Base-by-base conservation (phyloP, 225 moss, liverwort and hornwort species). In the Takakia lepidozioides region DNA sequence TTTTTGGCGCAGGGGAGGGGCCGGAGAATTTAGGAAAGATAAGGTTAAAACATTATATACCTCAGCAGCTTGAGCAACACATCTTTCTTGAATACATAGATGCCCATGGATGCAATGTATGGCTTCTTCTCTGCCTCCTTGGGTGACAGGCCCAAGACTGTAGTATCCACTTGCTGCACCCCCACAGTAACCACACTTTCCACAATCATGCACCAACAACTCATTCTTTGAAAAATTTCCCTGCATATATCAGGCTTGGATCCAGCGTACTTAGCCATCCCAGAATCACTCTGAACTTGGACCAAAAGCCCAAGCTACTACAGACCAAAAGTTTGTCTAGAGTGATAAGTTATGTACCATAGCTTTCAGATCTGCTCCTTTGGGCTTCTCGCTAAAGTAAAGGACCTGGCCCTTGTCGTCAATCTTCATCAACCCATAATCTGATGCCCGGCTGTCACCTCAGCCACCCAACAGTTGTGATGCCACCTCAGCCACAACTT, bases 71-170 rank as follows among this genome's bases (percentile, higher is more conserved):
- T 91, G 51, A 91, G 61, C 25, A 98, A 72, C 3, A 98, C 65
- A 1, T 98, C 98, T 53, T 91, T 98, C 57, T 91, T 91, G 64
- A 98, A 98, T 3, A 98, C 91, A 19, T 98, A 98, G 23, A 98
- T 87, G 9, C 98, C 98, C 91, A 98, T 98, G 14, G 98, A 98
- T 20, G 98, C 98, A 60, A 98, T 85, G 56, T 91, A 98, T 10
- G 98, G 91, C 65, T 56, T 82, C 51, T 76, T 83, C 54, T 41
- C 20, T 25, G 98, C 76, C 55, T 91, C 85, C 23, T 98, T 81
- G 3, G 71, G 35, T 13, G 78, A 72, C 35, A 98, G 74, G 20
- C 98, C 98, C 63, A 98, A 66, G 2, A 87, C 57, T 25, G 69
- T 74, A 11, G 98, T 91, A 34, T 98, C 98, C 41, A 91, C 85